Evolutionary conservation across 495 filamentous ascomycete genomes (phyloP).

Genomic region (Tuber melanosporum): DNA sequence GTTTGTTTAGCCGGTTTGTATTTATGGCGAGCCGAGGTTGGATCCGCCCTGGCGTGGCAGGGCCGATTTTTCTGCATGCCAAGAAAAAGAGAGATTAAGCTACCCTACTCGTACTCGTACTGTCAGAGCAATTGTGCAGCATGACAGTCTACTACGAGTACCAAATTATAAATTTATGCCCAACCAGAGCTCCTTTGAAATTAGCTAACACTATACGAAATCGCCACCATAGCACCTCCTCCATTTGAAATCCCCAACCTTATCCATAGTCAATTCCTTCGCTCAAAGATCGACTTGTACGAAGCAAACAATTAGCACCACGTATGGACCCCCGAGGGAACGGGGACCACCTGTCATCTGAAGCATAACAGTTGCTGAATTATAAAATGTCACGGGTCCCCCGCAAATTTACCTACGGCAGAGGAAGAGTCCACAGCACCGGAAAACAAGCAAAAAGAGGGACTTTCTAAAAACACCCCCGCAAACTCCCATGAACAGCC

Average conservation of each 20-base stretch:
- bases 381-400: background rate
- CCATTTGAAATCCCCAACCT: background rate
- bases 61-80: background rate
- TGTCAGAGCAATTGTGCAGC: background rate
- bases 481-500: background rate
- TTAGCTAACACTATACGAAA: background rate
- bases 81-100: background rate
- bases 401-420: background rate
- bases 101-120: too few species aligned
- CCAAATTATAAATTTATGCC: background rate
- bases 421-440: background rate
- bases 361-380: background rate
- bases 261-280: background rate
- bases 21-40: background rate
- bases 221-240: background rate
- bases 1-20: too few species aligned
- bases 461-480: background rate
- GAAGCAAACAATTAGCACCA: background rate
- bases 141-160: background rate
- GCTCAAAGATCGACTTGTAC: background rate
- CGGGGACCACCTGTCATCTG: background rate
- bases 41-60: background rate
- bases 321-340: background rate
- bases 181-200: background rate
- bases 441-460: background rate